A percentile compares a stretch with the other conserved stretches of the same genome.
These are phyloP conservation scores for Metschnikowia cubensis DNA, from an alignment of 805 yeast genomes.

Conservation along the genomic window DNA sequence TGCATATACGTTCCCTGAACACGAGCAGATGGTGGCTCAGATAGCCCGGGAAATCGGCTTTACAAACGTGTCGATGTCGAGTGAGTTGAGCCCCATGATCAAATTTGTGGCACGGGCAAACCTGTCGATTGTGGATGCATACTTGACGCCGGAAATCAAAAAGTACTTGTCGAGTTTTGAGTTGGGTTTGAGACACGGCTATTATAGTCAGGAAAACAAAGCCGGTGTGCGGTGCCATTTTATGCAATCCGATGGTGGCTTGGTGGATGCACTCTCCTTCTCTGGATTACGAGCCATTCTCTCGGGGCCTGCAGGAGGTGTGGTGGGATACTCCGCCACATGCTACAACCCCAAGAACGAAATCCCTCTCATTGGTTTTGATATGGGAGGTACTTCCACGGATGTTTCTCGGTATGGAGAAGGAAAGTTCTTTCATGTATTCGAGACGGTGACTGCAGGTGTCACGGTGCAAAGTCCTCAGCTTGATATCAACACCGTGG, in stretches of 20 bases:
- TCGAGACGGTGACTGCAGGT: slow-evolving; percentile 43
- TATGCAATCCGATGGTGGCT: slow-evolving; percentile 97
- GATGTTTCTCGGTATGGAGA: slow-evolving; percentile 40
- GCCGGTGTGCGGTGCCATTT: slow-evolving; percentile 62
- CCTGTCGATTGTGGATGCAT: slow-evolving; percentile 44
- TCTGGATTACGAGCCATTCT: slow-evolving; percentile 85
- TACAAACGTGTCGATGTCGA: slow-evolving; percentile 34
- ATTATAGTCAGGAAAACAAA: slow-evolving; percentile 18
- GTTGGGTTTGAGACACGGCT: slow-evolving; percentile 39
- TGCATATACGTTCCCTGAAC: slow-evolving; percentile 39
- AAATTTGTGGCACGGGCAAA: slow-evolving; percentile 40
- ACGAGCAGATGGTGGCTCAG: slow-evolving; percentile 32
- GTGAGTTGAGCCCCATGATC: slow-evolving; percentile 42
- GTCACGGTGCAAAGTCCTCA: slow-evolving; percentile 44
- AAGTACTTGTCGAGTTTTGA: slow-evolving; percentile 35
- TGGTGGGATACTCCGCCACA: slow-evolving; percentile 86
- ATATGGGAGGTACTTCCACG: slow-evolving; percentile 46
- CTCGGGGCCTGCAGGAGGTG: slow-evolving; percentile 98
- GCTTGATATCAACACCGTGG: slow-evolving; percentile 42
- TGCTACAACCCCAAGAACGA: slow-evolving; percentile 47
- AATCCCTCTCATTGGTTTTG: slow-evolving; percentile 51
- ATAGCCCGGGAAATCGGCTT: slow-evolving; percentile 37
- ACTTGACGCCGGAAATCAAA: slow-evolving; percentile 37
- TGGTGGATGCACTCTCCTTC: slow-evolving; percentile 77
- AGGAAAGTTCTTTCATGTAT: slow-evolving; percentile 40